These are phyloP conservation scores for Beauveria asiatica DNA, from an alignment of 2,329 filamentous ascomycete species.

Conservation along the genomic window DNA sequence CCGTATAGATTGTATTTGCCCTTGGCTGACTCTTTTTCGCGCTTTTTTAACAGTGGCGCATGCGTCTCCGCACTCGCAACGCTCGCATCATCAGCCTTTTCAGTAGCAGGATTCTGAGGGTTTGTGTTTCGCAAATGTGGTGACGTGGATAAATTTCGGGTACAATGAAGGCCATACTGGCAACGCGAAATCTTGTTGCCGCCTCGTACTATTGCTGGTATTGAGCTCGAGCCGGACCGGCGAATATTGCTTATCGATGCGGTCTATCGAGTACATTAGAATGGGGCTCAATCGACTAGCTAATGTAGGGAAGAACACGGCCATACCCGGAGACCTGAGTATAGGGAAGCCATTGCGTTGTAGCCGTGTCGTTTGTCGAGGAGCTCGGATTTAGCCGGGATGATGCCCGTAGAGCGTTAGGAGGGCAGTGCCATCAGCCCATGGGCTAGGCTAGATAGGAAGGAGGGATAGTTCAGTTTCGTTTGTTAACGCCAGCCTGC, in stretches of 20 bases:
- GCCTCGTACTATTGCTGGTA: not conserved
- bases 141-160: not conserved
- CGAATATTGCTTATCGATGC: not conserved
- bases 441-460: not conserved
- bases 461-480: not conserved
- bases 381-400: not conserved
- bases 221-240: not conserved
- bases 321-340: constrained; percentile 3
- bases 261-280: not conserved
- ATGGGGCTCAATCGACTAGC: not conserved
- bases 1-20: constrained; percentile 29
- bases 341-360: not conserved
- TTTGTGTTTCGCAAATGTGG: not conserved
- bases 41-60: constrained; percentile 6
- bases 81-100: not conserved
- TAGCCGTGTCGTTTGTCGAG: not conserved
- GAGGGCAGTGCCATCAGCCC: not conserved
- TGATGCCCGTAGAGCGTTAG: not conserved
- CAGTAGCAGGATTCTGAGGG: not conserved
- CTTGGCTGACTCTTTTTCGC: constrained; percentile 19
- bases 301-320: too few relatives aligned
- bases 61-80: not conserved
- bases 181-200: not conserved
- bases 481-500: not conserved
- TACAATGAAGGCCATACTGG: not conserved